Base-by-base conservation (phyloP, 495 filamentous ascomycete genomes). In the Xylaria sp. region DNA sequence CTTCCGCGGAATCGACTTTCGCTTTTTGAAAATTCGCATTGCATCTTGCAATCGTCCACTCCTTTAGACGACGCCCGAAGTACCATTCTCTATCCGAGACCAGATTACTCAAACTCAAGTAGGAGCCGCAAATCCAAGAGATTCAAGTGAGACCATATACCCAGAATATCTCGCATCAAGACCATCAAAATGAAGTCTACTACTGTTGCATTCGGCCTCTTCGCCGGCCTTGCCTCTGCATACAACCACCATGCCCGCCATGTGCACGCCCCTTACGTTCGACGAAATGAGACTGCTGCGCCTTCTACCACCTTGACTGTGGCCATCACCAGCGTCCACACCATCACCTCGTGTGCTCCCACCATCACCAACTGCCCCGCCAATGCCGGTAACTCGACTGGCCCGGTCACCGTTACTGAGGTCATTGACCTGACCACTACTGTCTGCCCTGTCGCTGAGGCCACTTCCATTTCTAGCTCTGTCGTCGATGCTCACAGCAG, bases 301-400 rank as follows among this genome's bases (percentile, higher is more conserved):
- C 63, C 73, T 35, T 73, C 76, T 31, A 85, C 83, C 37, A 86
- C 84, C 41, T 67, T 86, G 65, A 86, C 83, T 64, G 80, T 85
- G 40, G 85, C 86, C 73, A 81, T 86, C 52, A 92, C 90, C 17
- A 83, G 83, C 68, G 81, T 87, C 72, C 79, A 87, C 67, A 91
- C 90, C 21, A 84, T 91, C 75, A 90, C 85, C 43, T 87, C 86
- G 61, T 92, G 89, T 74, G 87, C 87, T 37, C 76, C 90, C 11
- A 89, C 85, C 17, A 84, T 92, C 57, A 90, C 87, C 43, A 83
- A 89, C 81, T 92, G 90, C 85, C 90, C 90, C 6, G 86, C 86
- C 37, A 78, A 75, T 68, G 77, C 79, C 59, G 76, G 69, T 61
- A 77, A 78, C 71, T 77, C 82, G 43, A 79, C 77, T 52, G 82